phyloP scores from a whole-genome alignment of 2,329 filamentous ascomycete genomes.

The Acrocalymma vagum region DNA sequence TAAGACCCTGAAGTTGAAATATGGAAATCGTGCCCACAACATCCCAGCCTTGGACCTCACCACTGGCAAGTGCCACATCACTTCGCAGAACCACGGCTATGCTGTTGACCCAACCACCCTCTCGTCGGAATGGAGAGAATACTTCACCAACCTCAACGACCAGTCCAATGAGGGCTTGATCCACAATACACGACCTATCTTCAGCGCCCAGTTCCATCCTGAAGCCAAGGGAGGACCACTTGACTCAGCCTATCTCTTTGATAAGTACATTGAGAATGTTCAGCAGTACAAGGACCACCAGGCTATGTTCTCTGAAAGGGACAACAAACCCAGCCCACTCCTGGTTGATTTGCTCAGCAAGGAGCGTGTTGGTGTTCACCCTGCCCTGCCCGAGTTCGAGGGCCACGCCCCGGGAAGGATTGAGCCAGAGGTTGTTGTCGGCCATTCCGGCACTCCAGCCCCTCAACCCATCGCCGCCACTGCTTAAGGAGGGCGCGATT shows the following conservation, averaged over 20 bases:
- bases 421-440: slow-evolving; percentile 38
- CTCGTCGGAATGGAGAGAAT: slow-evolving; percentile 90
- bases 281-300: slow-evolving; percentile 87
- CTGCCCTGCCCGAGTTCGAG: slow-evolving; percentile 46
- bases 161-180: slow-evolving; percentile 98
- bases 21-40: slow-evolving; percentile 98
- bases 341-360: slow-evolving; percentile 91
- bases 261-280: slow-evolving; percentile 93
- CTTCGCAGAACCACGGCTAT: slow-evolving; percentile 97
- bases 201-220: slow-evolving; percentile 98
- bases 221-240: slow-evolving; percentile 97
- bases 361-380: slow-evolving; percentile 87
- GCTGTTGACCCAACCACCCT: slow-evolving; percentile 88
- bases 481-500: slow-evolving; percentile 22
- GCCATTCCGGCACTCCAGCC: slow-evolving; percentile 34
- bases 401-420: slow-evolving; percentile 36
- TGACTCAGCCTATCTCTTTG: slow-evolving; percentile 95
- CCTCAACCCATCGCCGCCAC: slow-evolving; percentile 45
- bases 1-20: slow-evolving; percentile 96
- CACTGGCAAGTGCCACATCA: slow-evolving; percentile 98
- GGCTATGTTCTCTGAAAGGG: slow-evolving; percentile 75
- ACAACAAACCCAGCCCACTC: slow-evolving; percentile 86
- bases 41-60: slow-evolving; percentile 94
- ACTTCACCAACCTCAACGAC: slow-evolving; percentile 98
- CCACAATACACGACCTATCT: slow-evolving; percentile 94